Percentiles rank a stretch among this genome's conserved stretches.
phyloP scores from a whole-genome alignment of 1,284 basidiomycete species.

The Ustilago hordei region DNA sequence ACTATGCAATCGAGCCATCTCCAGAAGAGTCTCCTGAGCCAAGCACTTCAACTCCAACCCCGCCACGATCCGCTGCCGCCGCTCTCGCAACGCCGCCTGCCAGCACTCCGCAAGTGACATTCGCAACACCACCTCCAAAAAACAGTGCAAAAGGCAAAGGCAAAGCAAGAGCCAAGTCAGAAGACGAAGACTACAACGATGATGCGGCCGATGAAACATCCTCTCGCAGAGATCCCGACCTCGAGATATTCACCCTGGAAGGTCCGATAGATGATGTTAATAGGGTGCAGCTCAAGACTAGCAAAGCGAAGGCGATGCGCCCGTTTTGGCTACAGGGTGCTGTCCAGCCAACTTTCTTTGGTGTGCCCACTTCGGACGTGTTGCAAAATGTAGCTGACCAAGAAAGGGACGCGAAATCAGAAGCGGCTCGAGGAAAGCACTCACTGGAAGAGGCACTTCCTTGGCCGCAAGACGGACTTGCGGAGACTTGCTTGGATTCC shows the following conservation, averaged over 20 bases:
- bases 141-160: conserved; percentile 20
- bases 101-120: not conserved
- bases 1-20: not conserved
- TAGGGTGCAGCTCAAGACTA: conserved; percentile 18
- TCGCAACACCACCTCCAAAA: not conserved
- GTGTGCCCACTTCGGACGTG: conserved; percentile 13
- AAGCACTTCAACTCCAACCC: not conserved
- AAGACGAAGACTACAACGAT: conserved; percentile 14
- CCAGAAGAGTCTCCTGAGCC: not conserved
- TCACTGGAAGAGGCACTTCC: conserved; percentile 2
- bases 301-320: conserved; percentile 25
- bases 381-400: conserved; percentile 1
- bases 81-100: not conserved
- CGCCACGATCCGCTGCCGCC: not conserved
- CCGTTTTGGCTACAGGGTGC: conserved; percentile 35
- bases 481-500: conserved; percentile 16
- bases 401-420: conserved; percentile 10
- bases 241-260: conserved; percentile 22
- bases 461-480: conserved; percentile 39
- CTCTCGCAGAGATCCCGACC: conserved; percentile 18
- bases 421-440: not conserved
- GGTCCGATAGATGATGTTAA: conserved; percentile 19
- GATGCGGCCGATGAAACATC: conserved; percentile 7
- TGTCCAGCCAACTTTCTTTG: conserved; percentile 28
- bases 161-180: conserved; percentile 15